Base-by-base conservation (phyloP, 768 basidiomycete genomes). In the Phylloporus arenicola region DNA sequence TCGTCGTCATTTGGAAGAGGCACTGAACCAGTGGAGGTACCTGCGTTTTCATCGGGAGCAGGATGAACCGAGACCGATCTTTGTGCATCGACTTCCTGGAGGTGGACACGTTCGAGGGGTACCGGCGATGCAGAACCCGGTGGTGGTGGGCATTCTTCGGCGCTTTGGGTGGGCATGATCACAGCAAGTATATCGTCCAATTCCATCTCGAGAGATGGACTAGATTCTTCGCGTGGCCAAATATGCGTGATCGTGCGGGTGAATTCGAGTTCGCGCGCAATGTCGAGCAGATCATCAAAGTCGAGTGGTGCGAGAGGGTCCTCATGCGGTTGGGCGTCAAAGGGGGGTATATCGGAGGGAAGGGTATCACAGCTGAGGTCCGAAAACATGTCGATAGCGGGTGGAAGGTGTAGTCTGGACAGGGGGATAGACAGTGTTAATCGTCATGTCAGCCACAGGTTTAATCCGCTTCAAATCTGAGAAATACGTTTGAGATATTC, bases 241-340 rank as follows among this genome's bases (percentile, higher is more conserved):
- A 60, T 24, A 34, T 61, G 56, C 16, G 56, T 47, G 52, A 63
- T 58, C 20, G 56, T 52, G 47, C 34, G 54, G 22, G 62, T 49
- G 51, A 62, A 64, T 46, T 67, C 64, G 50, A 59, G 66, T 31
- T 64, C 63, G 39, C 40, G 57, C 1, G 64, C 64, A 14, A 64
- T 64, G 24, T 66, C 64, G 52, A 64, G 64, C 47, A 64, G 48
- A 40, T 59, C 62, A 17, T 64, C 59, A 45, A 64, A 64, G 50
- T 45, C 42, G 45, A 65, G 60, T 5, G 47, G 48, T 12, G 38
- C 31, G 17, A 45, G 30, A 20, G 52, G 43, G 20, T 52, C 51
- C 5, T 53, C 47, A 17, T 52, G 44, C 17, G 19, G 16, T 11
- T 6, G 31, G 10, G 30, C n/a, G 4, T 44, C 46, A 6, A n/a